Conservation (phyloP, 805 yeast genomes). For the Candida alai region DNA sequence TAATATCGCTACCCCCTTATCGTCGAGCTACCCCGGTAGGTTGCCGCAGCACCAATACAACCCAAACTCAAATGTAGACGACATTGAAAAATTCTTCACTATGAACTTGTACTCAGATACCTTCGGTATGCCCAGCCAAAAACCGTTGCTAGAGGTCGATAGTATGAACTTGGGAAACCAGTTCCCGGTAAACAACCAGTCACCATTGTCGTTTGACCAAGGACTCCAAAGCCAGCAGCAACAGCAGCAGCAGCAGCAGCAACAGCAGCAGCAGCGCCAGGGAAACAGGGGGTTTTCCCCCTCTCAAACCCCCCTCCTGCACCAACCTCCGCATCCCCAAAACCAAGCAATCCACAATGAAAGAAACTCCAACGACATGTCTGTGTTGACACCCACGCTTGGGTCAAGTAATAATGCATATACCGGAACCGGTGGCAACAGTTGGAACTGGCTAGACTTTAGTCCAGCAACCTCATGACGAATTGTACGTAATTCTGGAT, state of each 20-base stretch:
- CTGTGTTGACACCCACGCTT: neutral
- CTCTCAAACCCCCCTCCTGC: neutral
- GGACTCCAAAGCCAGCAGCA: neutral
- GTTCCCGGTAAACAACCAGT: neutral
- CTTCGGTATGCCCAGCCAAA: too few relatives aligned
- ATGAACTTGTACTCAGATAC: slow-evolving; percentile 32
- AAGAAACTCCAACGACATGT: neutral
- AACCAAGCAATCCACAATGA: neutral
- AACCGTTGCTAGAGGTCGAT: too few relatives aligned
- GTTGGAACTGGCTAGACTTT: slow-evolving; percentile 42
- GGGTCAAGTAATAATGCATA: slow-evolving; percentile 6
- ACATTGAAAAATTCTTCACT: slow-evolving; percentile 37
- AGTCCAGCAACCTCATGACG: slow-evolving; percentile 18
- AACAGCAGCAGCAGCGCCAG: slow-evolving; percentile 2
- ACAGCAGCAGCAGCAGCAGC: neutral
- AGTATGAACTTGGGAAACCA: neutral
- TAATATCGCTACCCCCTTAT: neutral
- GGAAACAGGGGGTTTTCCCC: too few relatives aligned
- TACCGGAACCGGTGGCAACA: slow-evolving; percentile 10
- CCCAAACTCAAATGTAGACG: slow-evolving; percentile 22
- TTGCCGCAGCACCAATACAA: neutral
- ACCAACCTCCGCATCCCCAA: slow-evolving; percentile 1
- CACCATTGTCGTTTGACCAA: neutral
- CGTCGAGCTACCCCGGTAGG: neutral
- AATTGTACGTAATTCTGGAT: too few relatives aligned